These are phyloP conservation scores for Fusarium equiseti DNA, from an alignment of 2,329 filamentous ascomycete genomes.

Conservation along the genomic window DNA sequence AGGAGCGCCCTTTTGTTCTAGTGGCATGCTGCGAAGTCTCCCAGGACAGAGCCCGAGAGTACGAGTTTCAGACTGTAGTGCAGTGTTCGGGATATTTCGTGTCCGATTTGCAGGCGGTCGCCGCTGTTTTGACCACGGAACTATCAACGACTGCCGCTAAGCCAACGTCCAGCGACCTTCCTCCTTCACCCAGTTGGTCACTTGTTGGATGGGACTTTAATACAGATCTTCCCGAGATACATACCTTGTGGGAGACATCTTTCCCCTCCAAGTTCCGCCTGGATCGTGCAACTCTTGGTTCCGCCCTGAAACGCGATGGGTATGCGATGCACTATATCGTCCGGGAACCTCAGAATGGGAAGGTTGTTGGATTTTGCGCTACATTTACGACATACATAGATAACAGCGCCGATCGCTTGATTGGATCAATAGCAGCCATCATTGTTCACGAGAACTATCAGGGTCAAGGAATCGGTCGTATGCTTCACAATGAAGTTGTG, in stretches of 20 bases:
- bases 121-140: slow-evolving; percentile 64
- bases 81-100: slow-evolving; percentile 62
- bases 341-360: slow-evolving; percentile 56
- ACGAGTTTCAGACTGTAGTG: slow-evolving; percentile 64
- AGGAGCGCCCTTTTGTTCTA: slow-evolving; percentile 64
- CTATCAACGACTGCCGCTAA: slow-evolving; percentile 5
- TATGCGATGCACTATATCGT: slow-evolving; percentile 70
- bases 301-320: slow-evolving; percentile 65
- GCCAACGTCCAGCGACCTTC: slow-evolving; percentile 24
- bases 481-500: slow-evolving; percentile 65
- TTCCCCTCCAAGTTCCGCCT: slow-evolving; percentile 59
- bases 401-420: slow-evolving; percentile 62
- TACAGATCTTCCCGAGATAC: slow-evolving; percentile 56
- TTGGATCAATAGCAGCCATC: slow-evolving; percentile 68
- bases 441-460: slow-evolving; percentile 64
- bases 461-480: slow-evolving; percentile 64
- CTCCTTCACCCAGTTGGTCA: slow-evolving; percentile 55
- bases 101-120: slow-evolving; percentile 62
- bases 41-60: slow-evolving; percentile 55
- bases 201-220: slow-evolving; percentile 56
- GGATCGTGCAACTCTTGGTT: slow-evolving; percentile 55
- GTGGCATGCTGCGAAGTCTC: slow-evolving; percentile 63
- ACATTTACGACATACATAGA: slow-evolving; percentile 70
- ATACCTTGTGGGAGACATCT: slow-evolving; percentile 63
- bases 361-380: slow-evolving; percentile 68